Evolutionary conservation across 2,329 filamentous ascomycete species (phyloP), one percentile per base, ranked within the genome.

Genomic region (Phaeophleospora eucalypticola): DNA sequence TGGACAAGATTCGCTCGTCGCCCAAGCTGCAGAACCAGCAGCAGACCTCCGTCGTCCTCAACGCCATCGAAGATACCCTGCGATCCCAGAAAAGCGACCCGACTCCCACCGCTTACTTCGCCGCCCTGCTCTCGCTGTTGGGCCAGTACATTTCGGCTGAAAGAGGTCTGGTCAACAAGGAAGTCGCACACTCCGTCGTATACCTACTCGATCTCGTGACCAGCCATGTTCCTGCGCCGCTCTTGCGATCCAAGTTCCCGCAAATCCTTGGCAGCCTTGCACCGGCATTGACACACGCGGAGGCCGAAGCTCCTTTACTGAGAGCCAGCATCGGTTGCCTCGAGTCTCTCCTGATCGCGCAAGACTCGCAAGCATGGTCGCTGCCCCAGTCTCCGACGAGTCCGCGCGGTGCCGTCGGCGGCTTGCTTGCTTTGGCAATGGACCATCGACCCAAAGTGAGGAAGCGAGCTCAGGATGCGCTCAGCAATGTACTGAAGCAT

Each of bases 21-120:
- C 93, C 93, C 46, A 95, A 95, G 71, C 82, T 96, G 63, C 88
- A 97, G 71, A 95, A 87, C 68, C 90, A 96, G 73, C 83, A 95
- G 69, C 89, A 90, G 80, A 91, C 86, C 53, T 86, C 84, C 51
- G 83, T 95, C 60, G 84, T 98, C 52, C 82, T 98, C 55, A 83
- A 84, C 58, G 90, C 91, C 53, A 87, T 98, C 62, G 93, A 98
- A 69, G 86, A 94, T 60, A 96, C 89, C 35, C 81, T 98, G 49
- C 84, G 86, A 66, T 87, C 91, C 61, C 89, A 96, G 68, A 87
- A 91, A 62, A 84, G 87, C 47, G 82, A 88, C 47, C 79, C 84
- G 49, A 90, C 88, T 1, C 80, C 93, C 18, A 96, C 93, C 14
- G 89, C 86, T 51, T 98, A 97, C 71, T 96, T 97, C 65, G 90